phyloP scores from a whole-genome alignment of 1,139 yeast species.

The Saccharomycopsis hybrid region DNA sequence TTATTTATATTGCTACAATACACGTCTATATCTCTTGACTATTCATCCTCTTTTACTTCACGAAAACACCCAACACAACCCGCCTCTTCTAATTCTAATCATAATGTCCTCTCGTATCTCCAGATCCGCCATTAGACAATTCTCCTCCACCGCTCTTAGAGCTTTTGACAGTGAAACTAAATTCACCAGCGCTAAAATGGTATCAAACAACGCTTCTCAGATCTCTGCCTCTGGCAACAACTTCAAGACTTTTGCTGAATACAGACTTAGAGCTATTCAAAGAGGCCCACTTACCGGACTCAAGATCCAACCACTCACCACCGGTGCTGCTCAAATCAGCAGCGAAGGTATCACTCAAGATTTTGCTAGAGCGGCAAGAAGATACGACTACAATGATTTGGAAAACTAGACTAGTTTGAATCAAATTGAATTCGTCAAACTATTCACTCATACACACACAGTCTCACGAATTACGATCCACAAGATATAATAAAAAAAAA shows the following conservation, averaged over 20 bases:
- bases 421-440: background rate
- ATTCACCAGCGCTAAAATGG: background rate
- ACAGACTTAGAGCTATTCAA: conserved; percentile 12
- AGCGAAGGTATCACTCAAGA: background rate
- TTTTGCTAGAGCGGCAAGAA: conserved; percentile 8
- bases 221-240: background rate
- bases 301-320: background rate
- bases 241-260: conserved; percentile 17
- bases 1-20: background rate
- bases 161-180: conserved; percentile 1
- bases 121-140: conserved; percentile 1
- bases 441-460: background rate
- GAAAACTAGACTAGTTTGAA: conserved; percentile 1
- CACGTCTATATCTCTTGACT: background rate
- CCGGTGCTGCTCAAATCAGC: background rate
- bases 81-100: background rate
- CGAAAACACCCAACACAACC: background rate
- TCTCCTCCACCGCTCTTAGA: background rate
- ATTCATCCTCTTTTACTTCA: background rate
- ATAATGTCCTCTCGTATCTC: background rate
- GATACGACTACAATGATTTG: conserved; percentile 10
- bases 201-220: background rate
- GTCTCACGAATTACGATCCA: too few relatives aligned
- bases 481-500: too few relatives aligned
- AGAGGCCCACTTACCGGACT: conserved; percentile 13